These are phyloP conservation scores for Debaryomycetaceae sp. DNA, from an alignment of 1,139 yeast genomes.

Conservation along the genomic window DNA sequence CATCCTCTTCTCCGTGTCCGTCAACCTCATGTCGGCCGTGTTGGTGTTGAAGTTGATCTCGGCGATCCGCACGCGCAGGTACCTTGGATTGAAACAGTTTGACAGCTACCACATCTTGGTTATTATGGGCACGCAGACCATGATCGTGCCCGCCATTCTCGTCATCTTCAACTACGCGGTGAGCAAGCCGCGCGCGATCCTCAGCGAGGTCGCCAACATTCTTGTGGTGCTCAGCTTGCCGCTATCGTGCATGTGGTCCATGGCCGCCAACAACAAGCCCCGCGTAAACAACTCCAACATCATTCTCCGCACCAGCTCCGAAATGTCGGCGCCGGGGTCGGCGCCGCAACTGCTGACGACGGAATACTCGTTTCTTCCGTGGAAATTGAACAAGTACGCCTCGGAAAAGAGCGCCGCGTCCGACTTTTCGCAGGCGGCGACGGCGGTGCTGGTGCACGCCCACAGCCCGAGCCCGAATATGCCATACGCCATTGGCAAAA, in stretches of 20 bases:
- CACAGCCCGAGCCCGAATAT: background rate
- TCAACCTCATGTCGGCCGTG: constrained; percentile 49
- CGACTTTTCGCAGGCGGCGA: background rate
- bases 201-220: constrained; percentile 15
- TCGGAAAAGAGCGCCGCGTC: background rate
- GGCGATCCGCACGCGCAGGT: constrained; percentile 65
- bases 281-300: constrained; percentile 3
- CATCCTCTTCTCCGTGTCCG: constrained; percentile 58
- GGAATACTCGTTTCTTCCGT: background rate
- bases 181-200: constrained; percentile 6
- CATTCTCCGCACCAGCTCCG: background rate
- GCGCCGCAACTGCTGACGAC: background rate
- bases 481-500: background rate
- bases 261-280: constrained; percentile 39
- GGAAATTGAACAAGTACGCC: constrained; percentile 1
- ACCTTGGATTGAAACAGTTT: constrained; percentile 70
- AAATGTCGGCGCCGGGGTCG: background rate
- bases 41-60: constrained; percentile 49
- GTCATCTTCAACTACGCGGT: constrained; percentile 39
- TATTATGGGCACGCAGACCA: constrained; percentile 75
- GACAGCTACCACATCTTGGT: constrained; percentile 70
- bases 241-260: constrained; percentile 81
- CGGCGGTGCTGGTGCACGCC: background rate
- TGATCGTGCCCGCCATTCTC: constrained; percentile 65
- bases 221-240: constrained; percentile 59